A percentile compares a stretch with the other conserved stretches of the same genome.
These are phyloP conservation scores for Fagopyrum esculentum DNA, from an alignment of 148 eudicot genomes.

Conservation along the genomic window DNA sequence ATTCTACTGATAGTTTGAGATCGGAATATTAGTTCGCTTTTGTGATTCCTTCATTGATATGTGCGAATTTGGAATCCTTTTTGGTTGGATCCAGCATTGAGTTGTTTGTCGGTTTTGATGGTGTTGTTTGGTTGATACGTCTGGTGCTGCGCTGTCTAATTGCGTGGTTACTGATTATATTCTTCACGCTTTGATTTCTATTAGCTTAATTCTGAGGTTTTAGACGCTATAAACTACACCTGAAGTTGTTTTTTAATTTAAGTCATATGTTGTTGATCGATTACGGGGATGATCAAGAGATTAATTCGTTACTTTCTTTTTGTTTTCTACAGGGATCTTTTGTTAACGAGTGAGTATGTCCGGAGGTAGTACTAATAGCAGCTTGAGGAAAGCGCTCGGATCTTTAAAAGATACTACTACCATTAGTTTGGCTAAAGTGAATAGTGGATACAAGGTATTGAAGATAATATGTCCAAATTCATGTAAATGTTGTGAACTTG, in stretches of 20 bases:
- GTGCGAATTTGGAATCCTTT: neutral
- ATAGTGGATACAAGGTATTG: slow-evolving; percentile 80
- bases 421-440: slow-evolving; percentile 91
- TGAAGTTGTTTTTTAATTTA: neutral
- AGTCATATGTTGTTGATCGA: neutral
- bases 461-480: neutral
- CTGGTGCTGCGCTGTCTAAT: neutral
- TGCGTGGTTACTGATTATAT: neutral
- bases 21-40: neutral
- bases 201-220: neutral
- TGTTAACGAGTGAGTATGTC: slow-evolving; percentile 51
- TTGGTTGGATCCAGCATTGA: neutral
- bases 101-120: slow-evolving; percentile 5
- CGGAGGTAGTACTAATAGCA: slow-evolving; percentile 65
- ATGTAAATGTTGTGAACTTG: neutral
- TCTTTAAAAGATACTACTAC: slow-evolving; percentile 88
- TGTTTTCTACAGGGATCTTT: slow-evolving; percentile 11
- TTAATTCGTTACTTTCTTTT: neutral
- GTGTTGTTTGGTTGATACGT: neutral
- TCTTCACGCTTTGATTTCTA: neutral
- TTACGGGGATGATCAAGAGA: neutral
- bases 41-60: slow-evolving; percentile 5
- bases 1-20: neutral
- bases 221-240: neutral
- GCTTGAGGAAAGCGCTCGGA: slow-evolving; percentile 82